phyloP scores from a whole-genome alignment of 345 rosid genomes.

The Schrenkiella parvula region DNA sequence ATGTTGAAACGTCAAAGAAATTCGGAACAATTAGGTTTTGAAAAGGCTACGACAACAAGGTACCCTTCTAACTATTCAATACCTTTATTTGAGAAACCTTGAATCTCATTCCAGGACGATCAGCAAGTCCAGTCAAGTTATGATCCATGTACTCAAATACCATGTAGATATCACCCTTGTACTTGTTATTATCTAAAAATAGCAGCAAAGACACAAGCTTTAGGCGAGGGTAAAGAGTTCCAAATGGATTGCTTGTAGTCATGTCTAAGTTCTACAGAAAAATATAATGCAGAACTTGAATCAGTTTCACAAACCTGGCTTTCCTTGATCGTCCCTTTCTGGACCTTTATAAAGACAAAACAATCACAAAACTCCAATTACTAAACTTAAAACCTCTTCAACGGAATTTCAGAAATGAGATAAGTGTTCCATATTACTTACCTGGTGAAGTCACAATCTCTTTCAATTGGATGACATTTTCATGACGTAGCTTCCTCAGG shows the following conservation, averaged over 20 bases:
- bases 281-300: background rate
- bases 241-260: too few relatives aligned
- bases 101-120: slow-evolving; percentile 95
- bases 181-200: slow-evolving; percentile 78
- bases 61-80: slow-evolving; percentile 22
- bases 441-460: slow-evolving; percentile 55
- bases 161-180: slow-evolving; percentile 97
- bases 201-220: background rate
- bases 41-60: slow-evolving; percentile 23
- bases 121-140: slow-evolving; percentile 90
- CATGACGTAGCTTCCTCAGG: slow-evolving; percentile 52
- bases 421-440: background rate
- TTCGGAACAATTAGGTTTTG: background rate
- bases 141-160: slow-evolving; percentile 99
- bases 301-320: slow-evolving; percentile 45
- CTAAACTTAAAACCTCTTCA: background rate
- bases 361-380: background rate
- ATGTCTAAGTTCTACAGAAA: background rate
- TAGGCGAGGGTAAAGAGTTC: background rate
- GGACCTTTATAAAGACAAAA: slow-evolving; percentile 48
- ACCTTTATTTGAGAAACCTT: slow-evolving; percentile 94
- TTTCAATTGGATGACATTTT: slow-evolving; percentile 49
- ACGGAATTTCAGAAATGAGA: background rate
- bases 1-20: background rate
- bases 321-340: slow-evolving; percentile 80